Evolutionary conservation across 345 rosid species (phyloP).

Genomic region (Euphorbia tirucalli): DNA sequence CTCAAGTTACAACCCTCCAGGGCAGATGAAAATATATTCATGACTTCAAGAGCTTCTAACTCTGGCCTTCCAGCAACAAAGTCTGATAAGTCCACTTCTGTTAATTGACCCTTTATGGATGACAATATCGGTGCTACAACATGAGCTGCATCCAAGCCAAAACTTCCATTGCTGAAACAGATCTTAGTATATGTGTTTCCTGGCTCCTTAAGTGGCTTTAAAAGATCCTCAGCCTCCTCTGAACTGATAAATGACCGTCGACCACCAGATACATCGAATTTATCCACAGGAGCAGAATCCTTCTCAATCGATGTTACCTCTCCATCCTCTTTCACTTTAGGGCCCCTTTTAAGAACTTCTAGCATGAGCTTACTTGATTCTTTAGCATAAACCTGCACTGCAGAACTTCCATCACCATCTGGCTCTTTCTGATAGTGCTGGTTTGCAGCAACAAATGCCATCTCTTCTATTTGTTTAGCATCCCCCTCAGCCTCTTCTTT

Average conservation of each 20-base stretch:
- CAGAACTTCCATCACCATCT: slow-evolving; percentile 92
- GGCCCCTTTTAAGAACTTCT: slow-evolving; percentile 77
- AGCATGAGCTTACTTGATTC: slow-evolving; percentile 86
- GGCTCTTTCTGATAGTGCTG: slow-evolving; percentile 83
- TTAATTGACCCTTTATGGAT: slow-evolving; percentile 66
- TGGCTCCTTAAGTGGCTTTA: slow-evolving; percentile 67
- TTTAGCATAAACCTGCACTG: slow-evolving; percentile 92
- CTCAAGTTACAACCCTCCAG: slow-evolving; percentile 65
- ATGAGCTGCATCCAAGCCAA: slow-evolving; percentile 74
- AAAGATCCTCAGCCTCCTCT: slow-evolving; percentile 73
- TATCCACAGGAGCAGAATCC: slow-evolving; percentile 32
- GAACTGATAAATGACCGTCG: slow-evolving; percentile 68
- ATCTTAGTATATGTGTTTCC: slow-evolving; percentile 72
- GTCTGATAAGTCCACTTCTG: slow-evolving; percentile 83
- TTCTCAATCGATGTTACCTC: slow-evolving; percentile 25
- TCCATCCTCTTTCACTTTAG: slow-evolving; percentile 37
- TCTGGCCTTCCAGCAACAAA: slow-evolving; percentile 90
- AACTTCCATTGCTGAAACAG: slow-evolving; percentile 90
- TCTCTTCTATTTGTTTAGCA: slow-evolving; percentile 70
- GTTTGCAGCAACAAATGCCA: slow-evolving; percentile 56
- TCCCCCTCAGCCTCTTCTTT: slow-evolving; percentile 69
- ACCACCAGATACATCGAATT: slow-evolving; percentile 83
- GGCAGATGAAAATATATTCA: slow-evolving; percentile 69
- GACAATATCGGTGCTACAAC: slow-evolving; percentile 72
- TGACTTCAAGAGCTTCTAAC: slow-evolving; percentile 87